Evolutionary conservation across 2,329 filamentous ascomycete genomes (phyloP), one percentile per base, ranked within the genome.

Genomic region (Nigrospora oryzae): DNA sequence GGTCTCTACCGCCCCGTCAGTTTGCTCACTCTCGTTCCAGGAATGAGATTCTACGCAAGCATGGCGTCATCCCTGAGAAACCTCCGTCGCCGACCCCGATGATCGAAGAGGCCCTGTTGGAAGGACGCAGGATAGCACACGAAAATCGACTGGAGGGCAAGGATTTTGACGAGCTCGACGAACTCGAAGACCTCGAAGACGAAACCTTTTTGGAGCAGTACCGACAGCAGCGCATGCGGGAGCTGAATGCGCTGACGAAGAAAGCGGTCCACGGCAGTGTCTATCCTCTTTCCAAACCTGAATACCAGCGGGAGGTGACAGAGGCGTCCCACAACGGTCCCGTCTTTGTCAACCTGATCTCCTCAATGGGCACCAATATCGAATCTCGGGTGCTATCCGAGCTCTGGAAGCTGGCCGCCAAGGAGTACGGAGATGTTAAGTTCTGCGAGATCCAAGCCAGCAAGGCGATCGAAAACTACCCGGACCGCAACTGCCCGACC

Each of bases 1-100:
- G n/a, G 34, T 16, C 34, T 5, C n/a, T n/a, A 36, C 6, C 2
- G 5, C 34, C 6, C 11, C 19, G 7, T 38, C 3, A 8, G 14
- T n/a, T 36, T 36, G 17, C 15, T 38, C 47, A 4, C 44, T 49
- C 36, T 52, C 28, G 46, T 50, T 40, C 47, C 54, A 96, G 90
- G 90, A 98, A 98, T 64, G 93, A 98, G 56, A 98, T 98, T 59
- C 82, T 98, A 46, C 87, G 93, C 56, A 94, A 95, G 65, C 89
- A 98, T 71, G 89, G 89, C 53, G 76, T 98, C 53, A 97, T 98
- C 50, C 93, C 93, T n/a, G 90, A 97, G 63, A 97, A 95, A 63
- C 89, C 91, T 0, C 89, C 90, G 3, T 95, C 91, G 38, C 93
- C 93, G 2, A 96, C 93, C 2, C 89, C 90, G 7, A 84, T 95